Evolutionary conservation across 331 rosid species (phyloP), one percentile per base, ranked within the genome.

Genomic region (Malus hybrid): DNA sequence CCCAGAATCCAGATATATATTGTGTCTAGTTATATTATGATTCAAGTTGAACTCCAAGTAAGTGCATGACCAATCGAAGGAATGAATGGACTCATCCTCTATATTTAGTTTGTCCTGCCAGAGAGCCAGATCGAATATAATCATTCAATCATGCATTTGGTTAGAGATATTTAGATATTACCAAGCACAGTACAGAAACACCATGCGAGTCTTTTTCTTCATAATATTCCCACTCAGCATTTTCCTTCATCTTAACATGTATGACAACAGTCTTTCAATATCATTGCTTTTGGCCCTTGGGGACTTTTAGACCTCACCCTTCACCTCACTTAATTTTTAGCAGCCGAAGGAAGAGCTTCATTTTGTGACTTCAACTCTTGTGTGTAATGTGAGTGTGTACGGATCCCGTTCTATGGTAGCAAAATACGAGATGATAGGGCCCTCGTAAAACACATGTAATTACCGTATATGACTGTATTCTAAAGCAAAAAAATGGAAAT

Each of bases 41-140:
- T 42, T 42, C 13, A 42, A 42, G 80, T 82, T 84, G 82, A 79
- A 79, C 70, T 69, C 62, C 33, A 74, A 70, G 82, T 28, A 73
- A 72, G 73, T 78, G 83, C 48, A 42, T 10, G 48, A 82, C 80
- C 70, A 83, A 82, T 86, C 79, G 79, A 78, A 81, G 58, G 81
- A 81, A 84, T 83, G 74, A 87, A 83, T 66, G 20, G 82, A 78
- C 79, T 78, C 71, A 58, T 80, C 60, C 80, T 42, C 70, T 75
- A 63, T 58, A 58, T 3, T 79, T 73, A 84, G 86, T 83, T 70
- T 82, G 83, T 72, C 78, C 39, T 29, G 63, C 63, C 26, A 70
- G 76, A 72, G 14, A 42, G 48, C 48, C 48, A 42, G 48, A 42
- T 42, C 14, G 14, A 42, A 42, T 42, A 42, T 42, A 42, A 79